Conservation (phyloP, 2,329 filamentous ascomycete species). For the Neonectria punicea region DNA sequence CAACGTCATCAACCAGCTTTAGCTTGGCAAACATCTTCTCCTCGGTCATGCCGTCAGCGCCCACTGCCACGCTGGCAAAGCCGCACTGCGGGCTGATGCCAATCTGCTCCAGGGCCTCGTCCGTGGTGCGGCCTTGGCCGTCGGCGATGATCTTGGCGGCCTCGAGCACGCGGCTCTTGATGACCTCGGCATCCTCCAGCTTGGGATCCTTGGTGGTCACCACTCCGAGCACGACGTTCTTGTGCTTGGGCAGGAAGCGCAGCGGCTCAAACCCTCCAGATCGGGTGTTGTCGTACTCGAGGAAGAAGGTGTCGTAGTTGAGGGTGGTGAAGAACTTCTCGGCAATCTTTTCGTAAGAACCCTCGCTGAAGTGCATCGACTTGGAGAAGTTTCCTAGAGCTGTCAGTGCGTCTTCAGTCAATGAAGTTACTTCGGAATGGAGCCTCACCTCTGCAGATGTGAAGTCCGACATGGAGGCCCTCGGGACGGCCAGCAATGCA, state of each 20-base stretch:
- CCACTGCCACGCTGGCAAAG: slow-evolving; percentile 75
- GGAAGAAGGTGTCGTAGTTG: slow-evolving; percentile 71
- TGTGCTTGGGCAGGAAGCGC: slow-evolving; percentile 65
- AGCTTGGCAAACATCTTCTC: slow-evolving; percentile 79
- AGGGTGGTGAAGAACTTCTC: slow-evolving; percentile 68
- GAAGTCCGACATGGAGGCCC: slow-evolving; percentile 77
- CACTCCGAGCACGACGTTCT: slow-evolving; percentile 71
- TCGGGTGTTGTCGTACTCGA: slow-evolving; percentile 68
- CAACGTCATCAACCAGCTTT: slow-evolving; percentile 73
- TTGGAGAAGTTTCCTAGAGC: slow-evolving; percentile 69
- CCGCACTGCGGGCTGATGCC: slow-evolving; percentile 77
- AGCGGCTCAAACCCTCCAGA: slow-evolving; percentile 72
- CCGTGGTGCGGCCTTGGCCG: slow-evolving; percentile 68
- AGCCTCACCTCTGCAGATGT: slow-evolving; percentile 60
- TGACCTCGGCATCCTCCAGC: slow-evolving; percentile 65
- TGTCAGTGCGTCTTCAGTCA: slow-evolving; percentile 41
- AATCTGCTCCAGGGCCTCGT: slow-evolving; percentile 72
- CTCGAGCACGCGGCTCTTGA: slow-evolving; percentile 64
- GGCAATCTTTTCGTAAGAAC: slow-evolving; percentile 71
- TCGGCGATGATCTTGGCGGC: slow-evolving; percentile 74
- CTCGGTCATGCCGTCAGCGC: slow-evolving; percentile 70
- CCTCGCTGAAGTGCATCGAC: slow-evolving; percentile 71
- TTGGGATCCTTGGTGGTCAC: slow-evolving; percentile 69
- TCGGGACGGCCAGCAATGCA: slow-evolving; percentile 69
- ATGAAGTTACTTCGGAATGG: too few relatives aligned